These are phyloP conservation scores for Austroboletus novae-zelandiae DNA, from an alignment of 1,284 basidiomycete genomes.

Conservation along the genomic window DNA sequence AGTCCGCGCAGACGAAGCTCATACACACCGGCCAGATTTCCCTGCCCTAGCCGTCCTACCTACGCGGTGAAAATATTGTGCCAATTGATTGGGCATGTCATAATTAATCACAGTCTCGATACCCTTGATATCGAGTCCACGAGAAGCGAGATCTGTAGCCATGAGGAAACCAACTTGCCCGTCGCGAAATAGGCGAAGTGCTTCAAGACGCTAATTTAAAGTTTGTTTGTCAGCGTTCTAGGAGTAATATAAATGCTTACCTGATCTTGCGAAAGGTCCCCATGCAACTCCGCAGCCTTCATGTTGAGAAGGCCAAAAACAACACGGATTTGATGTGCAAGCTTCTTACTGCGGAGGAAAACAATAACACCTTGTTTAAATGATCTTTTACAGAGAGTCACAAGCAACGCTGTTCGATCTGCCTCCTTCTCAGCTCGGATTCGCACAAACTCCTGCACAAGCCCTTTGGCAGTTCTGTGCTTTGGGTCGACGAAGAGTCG, in stretches of 20 bases:
- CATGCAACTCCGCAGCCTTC: constrained; percentile 90
- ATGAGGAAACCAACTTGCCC: constrained; percentile 86
- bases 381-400: constrained; percentile 83
- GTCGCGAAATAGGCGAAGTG: constrained; percentile 86
- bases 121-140: constrained; percentile 96
- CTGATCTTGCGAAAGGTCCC: constrained; percentile 94
- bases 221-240: constrained; percentile 5
- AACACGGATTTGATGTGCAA: constrained; percentile 95
- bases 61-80: constrained; percentile 95
- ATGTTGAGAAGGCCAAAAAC: constrained; percentile 88
- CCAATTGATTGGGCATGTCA: constrained; percentile 93
- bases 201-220: constrained; percentile 67
- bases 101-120: constrained; percentile 98
- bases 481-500: constrained; percentile 96
- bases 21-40: constrained; percentile 77
- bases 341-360: constrained; percentile 94
- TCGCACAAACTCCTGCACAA: constrained; percentile 94
- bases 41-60: constrained; percentile 97
- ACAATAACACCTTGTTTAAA: constrained; percentile 86
- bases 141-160: constrained; percentile 94
- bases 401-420: constrained; percentile 81
- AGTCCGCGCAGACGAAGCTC: constrained; percentile 1
- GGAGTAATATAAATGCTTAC: constrained; percentile 38
- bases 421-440: constrained; percentile 77
- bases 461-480: constrained; percentile 81